Evolutionary conservation across 192 early-diverging fungal species (phyloP).

Genomic region (Dissophora globulifera): DNA sequence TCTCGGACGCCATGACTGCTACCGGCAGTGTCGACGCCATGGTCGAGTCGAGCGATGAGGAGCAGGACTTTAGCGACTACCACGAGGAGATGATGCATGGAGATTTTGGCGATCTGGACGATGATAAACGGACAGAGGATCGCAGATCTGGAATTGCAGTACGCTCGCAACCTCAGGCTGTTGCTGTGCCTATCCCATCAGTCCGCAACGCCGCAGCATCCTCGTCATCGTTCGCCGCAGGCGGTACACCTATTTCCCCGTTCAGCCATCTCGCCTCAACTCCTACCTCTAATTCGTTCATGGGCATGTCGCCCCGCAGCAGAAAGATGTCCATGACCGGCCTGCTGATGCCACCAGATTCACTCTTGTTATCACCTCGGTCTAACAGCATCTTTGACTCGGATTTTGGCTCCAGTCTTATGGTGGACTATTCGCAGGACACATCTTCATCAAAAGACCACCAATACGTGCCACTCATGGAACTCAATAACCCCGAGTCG

Average conservation of each 20-base stretch:
- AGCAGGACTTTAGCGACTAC: slow-evolving; percentile 63
- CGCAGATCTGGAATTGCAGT: slow-evolving; percentile 1
- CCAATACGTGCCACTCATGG: slow-evolving; percentile 56
- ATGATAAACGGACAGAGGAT: slow-evolving; percentile 21
- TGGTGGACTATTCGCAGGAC: slow-evolving; percentile 36
- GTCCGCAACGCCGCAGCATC: slow-evolving; percentile 18
- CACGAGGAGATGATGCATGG: slow-evolving; percentile 70
- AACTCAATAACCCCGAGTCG: slow-evolving; percentile 69
- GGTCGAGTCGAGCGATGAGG: slow-evolving; percentile 53
- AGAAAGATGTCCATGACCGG: slow-evolving; percentile 54
- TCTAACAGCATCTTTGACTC: slow-evolving; percentile 47
- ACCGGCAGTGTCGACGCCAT: slow-evolving; percentile 2
- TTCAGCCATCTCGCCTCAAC: slow-evolving; percentile 39
- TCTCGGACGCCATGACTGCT: background rate
- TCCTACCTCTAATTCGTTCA: slow-evolving; percentile 41
- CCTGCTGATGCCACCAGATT: slow-evolving; percentile 41
- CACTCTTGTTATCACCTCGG: slow-evolving; percentile 37
- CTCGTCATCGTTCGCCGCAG: slow-evolving; percentile 27
- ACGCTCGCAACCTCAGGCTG: slow-evolving; percentile 25
- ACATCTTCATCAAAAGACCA: slow-evolving; percentile 38
- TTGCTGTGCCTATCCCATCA: slow-evolving; percentile 45
- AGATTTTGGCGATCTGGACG: slow-evolving; percentile 53
- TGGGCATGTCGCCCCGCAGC: slow-evolving; percentile 45
- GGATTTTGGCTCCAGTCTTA: slow-evolving; percentile 25
- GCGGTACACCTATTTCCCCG: slow-evolving; percentile 38